Conservation (phyloP, 1,284 basidiomycete species). For the Trichosporon ovoides region DNA sequence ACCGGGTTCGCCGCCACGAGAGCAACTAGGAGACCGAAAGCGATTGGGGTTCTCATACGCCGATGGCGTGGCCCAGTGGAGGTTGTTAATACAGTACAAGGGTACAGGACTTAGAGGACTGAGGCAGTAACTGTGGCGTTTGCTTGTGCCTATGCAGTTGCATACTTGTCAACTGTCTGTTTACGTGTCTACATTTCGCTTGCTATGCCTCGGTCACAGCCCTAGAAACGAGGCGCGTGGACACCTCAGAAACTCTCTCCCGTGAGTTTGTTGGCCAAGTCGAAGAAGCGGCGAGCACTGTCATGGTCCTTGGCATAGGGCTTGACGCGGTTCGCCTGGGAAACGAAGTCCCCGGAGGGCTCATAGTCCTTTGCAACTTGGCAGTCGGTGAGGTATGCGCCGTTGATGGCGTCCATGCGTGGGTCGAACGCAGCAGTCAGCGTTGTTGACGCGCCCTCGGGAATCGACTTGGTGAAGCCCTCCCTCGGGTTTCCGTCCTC, state of each 20-base stretch:
- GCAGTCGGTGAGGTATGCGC: constrained; percentile 14
- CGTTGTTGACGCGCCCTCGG: constrained; percentile 12
- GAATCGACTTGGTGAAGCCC: too few relatives aligned
- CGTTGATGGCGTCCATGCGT: not conserved
- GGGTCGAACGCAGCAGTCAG: constrained; percentile 17
- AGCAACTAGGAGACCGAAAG: not conserved
- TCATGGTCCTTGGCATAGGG: constrained; percentile 8
- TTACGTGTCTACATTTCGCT: too few relatives aligned
- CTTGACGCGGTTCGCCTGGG: not conserved
- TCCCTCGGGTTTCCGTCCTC: constrained; percentile 6
- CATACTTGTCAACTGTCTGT: too few relatives aligned
- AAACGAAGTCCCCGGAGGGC: not conserved
- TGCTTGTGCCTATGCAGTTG: too few relatives aligned
- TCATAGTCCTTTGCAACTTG: constrained; percentile 1
- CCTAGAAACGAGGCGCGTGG: not conserved
- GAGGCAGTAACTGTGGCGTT: too few relatives aligned
- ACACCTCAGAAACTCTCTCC: constrained; percentile 1
- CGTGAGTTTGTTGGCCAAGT: constrained; percentile 5
- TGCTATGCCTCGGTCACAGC: too few relatives aligned
- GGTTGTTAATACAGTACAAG: too few relatives aligned
- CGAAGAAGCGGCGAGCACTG: constrained; percentile 1
- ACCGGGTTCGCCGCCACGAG: not conserved
- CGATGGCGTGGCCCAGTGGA: too few relatives aligned
- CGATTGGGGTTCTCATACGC: not conserved
- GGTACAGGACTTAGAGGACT: too few relatives aligned